Base-by-base conservation (phyloP, 495 filamentous ascomycete species). In the Clohesyomyces aquaticus region DNA sequence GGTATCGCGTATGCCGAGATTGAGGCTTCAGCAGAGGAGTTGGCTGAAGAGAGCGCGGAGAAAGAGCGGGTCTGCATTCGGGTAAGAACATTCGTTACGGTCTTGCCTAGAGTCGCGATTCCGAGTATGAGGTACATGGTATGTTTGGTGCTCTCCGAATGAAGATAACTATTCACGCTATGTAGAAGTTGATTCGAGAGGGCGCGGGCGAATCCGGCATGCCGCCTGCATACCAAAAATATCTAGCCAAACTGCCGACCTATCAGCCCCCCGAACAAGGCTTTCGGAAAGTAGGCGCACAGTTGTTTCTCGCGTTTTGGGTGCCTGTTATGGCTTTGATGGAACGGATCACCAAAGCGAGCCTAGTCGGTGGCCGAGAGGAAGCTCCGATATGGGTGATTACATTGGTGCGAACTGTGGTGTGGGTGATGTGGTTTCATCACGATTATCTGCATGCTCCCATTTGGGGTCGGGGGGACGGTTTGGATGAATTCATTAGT, bases 41-140 rank as follows among this genome's bases (percentile, higher is more conserved):
- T 49, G 1, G 16, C 10, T 10, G 46, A 23, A 18, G 27, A 2
- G 12, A 14, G 14, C 22, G 21, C 26, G n/a, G 16, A 32, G 35
- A 41, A 25, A 16, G 1, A 19, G 18, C 29, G 29, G 1, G 16
- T 23, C 25, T 11, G 32, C 10, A 12, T 38, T 26, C 23, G 3
- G 23, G n/a, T 60, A 8, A n/a, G 57, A 22, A 61, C 58, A 23
- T 23, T 61, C 3, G 35, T 10, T 8, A 21, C 58, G 25, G 48
- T 49, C 4, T 43, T 61, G 58, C 42, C 14, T 1, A 47, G 58
- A 23, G 11, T 3, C 12, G 23, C 49, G 8, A 50, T 8, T 8
- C 58, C 58, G 28, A 52, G 58, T 45, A 12, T 4, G 35, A 14
- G 58, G n/a, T 61, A 61, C 28, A 53, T 53, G 28, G 47, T 52